phyloP scores from a whole-genome alignment of 2,329 filamentous ascomycete genomes.

The Fusarium concolor region DNA sequence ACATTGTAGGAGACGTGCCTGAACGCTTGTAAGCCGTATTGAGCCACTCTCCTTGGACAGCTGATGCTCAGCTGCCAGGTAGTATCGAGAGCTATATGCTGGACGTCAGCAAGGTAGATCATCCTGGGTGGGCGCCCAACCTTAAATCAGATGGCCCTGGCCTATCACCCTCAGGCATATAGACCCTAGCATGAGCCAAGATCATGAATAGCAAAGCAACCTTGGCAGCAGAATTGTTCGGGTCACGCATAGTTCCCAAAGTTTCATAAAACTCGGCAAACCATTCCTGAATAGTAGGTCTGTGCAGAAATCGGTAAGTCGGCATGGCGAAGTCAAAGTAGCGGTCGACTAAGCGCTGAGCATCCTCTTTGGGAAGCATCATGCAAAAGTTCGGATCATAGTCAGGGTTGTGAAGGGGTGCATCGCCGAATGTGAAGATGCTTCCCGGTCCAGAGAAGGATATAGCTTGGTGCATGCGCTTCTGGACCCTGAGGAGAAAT shows the following conservation, averaged over 20 bases:
- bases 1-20: constrained; percentile 57
- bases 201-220: constrained; percentile 61
- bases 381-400: constrained; percentile 53
- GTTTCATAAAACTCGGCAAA: constrained; percentile 56
- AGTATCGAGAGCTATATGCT: constrained; percentile 37
- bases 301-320: constrained; percentile 66
- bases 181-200: constrained; percentile 63
- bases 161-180: constrained; percentile 48
- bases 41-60: constrained; percentile 54
- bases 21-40: constrained; percentile 54
- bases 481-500: constrained; percentile 48
- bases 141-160: constrained; percentile 42
- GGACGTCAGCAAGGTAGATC: background rate
- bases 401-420: constrained; percentile 55
- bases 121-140: background rate
- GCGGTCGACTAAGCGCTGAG: constrained; percentile 55
- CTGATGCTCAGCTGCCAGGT: constrained; percentile 51
- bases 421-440: constrained; percentile 63
- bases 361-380: constrained; percentile 54
- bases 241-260: constrained; percentile 44
- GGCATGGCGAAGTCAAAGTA: constrained; percentile 70
- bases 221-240: constrained; percentile 40
- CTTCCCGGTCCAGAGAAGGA: constrained; percentile 47
- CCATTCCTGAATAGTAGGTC: constrained; percentile 63
- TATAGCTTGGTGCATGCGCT: constrained; percentile 46